Percentiles rank a stretch among this genome's conserved stretches.
Conservation (phyloP, 257 asterid genomes). For the Haberlea rhodopensis region DNA sequence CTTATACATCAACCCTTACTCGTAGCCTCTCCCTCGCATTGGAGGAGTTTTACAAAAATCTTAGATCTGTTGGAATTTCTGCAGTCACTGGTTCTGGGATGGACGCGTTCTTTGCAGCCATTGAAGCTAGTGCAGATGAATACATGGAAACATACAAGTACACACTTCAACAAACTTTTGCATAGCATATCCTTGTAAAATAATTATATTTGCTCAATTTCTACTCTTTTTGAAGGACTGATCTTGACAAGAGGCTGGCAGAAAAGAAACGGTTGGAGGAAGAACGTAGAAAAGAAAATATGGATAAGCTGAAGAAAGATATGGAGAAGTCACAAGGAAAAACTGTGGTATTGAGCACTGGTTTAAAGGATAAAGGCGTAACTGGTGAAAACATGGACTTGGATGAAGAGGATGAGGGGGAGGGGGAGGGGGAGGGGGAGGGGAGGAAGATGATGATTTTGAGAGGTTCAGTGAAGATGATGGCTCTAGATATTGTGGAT, state of each 20-base stretch:
- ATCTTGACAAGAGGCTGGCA: conserved; percentile 82
- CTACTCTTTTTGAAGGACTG: conserved; percentile 45
- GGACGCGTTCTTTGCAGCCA: conserved; percentile 76
- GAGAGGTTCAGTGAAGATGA: conserved; percentile 37
- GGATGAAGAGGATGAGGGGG: conserved; percentile 49
- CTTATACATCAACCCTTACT: conserved; percentile 80
- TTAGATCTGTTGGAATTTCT: conserved; percentile 87
- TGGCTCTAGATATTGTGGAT: conserved; percentile 16
- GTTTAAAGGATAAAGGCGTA: conserved; percentile 53
- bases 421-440: too few species aligned
- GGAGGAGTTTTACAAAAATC: conserved; percentile 87
- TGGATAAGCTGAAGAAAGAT: conserved; percentile 86
- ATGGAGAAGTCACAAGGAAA: conserved; percentile 83
- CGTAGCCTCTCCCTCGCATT: conserved; percentile 84
- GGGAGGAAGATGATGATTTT: conserved; percentile 34
- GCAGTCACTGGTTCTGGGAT: conserved; percentile 90
- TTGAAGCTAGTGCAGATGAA: conserved; percentile 83
- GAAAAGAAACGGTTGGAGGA: conserved; percentile 82
- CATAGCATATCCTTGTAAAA: not conserved
- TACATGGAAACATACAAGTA: conserved; percentile 95
- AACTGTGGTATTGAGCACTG: conserved; percentile 78
- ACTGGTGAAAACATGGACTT: conserved; percentile 37
- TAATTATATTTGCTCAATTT: not conserved
- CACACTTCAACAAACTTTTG: not conserved
- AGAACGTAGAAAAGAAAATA: conserved; percentile 61